Evolutionary conservation across 2,329 filamentous ascomycete genomes (phyloP), one percentile per base, ranked within the genome.

Genomic region (Aspergillus tamarii): DNA sequence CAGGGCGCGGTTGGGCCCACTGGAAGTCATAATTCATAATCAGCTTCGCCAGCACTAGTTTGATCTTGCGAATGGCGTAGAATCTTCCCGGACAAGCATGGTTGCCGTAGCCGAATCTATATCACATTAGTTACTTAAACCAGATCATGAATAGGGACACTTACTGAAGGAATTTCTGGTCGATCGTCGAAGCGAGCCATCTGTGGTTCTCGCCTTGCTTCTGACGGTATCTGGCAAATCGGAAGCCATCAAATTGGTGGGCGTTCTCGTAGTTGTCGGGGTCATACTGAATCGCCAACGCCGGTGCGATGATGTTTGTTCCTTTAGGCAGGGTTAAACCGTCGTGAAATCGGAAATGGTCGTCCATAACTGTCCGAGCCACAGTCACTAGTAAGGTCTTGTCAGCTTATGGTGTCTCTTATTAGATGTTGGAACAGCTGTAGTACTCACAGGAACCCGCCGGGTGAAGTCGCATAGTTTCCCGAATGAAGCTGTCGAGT

Each of bases 1-100:
- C 19, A 21, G 30, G 39, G 30, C 32, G 32, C n/a, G 32, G 32
- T 23, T n/a, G 19, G n/a, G 30, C 32, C 54, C 54, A 57, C 32
- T 41, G 21, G 54, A 57, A 57, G n/a, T 57, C 54, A 57, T 43
- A 57, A 28, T 57, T 36, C 32, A 41, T 57, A 16, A 57, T n/a
- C 54, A 57, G 54, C 32, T 41, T 57, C 10, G 19, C 54, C 30
- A 57, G 32, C 4, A 57, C 32, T 32, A 57, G 32, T 41, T 57
- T 57, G 32, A 26, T 41, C 34, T 57, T 57, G 11, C 54, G 54
- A 41, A 57, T 41, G 21, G 32, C 54, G 39, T 57, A 57, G 54
- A 57, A 57, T n/a, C 54, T 32, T 4, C 54, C 54, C 21, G 54
- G 54, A 28, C 54, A 57, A 11, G 54, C 54, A 39, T 57, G 54